Conservation (phyloP, 2,329 filamentous ascomycete genomes). For the Pseudofabraea citricarpa region DNA sequence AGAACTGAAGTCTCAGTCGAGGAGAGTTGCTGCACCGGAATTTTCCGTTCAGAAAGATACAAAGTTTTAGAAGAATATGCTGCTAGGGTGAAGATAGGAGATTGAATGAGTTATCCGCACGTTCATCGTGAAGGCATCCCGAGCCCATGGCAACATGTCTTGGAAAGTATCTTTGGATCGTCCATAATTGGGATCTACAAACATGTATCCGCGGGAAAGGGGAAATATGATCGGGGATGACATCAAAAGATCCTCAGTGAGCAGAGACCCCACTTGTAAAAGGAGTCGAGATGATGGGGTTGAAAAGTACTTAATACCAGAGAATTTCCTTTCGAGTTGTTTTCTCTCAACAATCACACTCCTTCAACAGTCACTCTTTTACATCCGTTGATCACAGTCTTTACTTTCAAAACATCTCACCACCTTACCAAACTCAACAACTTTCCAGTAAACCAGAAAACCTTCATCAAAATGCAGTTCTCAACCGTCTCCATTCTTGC, state of each 20-base stretch:
- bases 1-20: too few species aligned
- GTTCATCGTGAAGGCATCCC: too few species aligned
- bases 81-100: too few species aligned
- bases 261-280: background rate
- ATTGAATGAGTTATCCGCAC: too few species aligned
- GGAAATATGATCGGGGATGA: background rate
- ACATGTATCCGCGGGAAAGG: background rate
- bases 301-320: background rate
- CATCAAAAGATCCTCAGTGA: background rate
- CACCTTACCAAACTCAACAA: background rate
- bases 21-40: too few species aligned
- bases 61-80: too few species aligned
- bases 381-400: slow-evolving; percentile 1
- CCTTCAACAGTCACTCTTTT: slow-evolving; percentile 5
- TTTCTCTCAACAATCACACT: background rate
- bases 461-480: slow-evolving; percentile 10
- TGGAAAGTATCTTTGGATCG: too few species aligned
- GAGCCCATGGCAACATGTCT: too few species aligned
- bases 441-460: background rate
- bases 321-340: background rate
- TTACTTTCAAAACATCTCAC: background rate
- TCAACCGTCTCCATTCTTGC: slow-evolving; percentile 3
- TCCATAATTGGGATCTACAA: background rate
- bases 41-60: too few species aligned
- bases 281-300: background rate